Conservation (phyloP, 345 rosid genomes). For the Turritis glabra region DNA sequence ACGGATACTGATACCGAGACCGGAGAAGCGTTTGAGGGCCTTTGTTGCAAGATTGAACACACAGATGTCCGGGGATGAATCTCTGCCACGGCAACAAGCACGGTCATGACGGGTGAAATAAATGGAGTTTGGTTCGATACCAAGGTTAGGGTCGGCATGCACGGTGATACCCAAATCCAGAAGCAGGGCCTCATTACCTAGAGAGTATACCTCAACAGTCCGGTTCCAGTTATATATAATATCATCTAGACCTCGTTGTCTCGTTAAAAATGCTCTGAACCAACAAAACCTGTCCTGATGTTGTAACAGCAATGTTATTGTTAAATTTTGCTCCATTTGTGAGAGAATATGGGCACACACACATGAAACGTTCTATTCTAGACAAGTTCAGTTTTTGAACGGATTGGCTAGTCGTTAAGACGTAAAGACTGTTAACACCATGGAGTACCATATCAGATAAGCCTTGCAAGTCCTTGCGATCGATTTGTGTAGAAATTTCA, state of each 20-base stretch:
- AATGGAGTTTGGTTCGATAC: background rate
- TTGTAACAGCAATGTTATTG: background rate
- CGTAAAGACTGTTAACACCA: too few relatives aligned
- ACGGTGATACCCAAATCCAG: background rate
- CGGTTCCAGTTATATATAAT: background rate
- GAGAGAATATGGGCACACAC: too few relatives aligned
- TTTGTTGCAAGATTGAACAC: slow-evolving; percentile 4
- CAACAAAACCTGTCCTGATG: slow-evolving; percentile 6
- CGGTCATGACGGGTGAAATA: slow-evolving; percentile 7
- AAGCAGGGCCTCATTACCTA: background rate
- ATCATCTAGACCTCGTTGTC: background rate
- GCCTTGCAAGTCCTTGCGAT: too few relatives aligned
- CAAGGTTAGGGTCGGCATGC: background rate
- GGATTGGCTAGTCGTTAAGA: too few relatives aligned
- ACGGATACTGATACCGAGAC: too few relatives aligned
- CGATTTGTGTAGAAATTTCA: too few relatives aligned
- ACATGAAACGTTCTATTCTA: too few relatives aligned
- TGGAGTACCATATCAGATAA: too few relatives aligned
- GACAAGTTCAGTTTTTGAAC: too few relatives aligned
- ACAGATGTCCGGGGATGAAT: background rate
- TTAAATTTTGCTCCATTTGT: background rate
- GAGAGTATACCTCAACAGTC: background rate
- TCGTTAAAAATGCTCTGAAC: background rate
- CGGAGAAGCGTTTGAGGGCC: background rate
- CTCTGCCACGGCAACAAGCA: background rate